phyloP scores from a whole-genome alignment of 352 stramenopile species.

The Pythium guiyangense region DNA sequence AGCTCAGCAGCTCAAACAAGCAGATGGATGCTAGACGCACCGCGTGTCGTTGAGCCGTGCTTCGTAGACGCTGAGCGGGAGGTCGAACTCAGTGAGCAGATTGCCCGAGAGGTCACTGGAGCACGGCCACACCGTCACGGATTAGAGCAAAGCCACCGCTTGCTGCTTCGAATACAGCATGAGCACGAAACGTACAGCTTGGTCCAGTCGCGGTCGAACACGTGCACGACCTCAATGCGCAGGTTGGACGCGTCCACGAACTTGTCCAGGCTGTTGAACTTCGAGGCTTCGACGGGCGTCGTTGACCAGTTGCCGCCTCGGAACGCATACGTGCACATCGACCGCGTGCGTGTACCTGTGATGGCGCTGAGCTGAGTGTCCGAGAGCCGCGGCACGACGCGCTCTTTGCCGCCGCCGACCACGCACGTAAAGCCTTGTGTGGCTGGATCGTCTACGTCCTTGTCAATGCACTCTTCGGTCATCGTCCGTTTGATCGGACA shows the following conservation, averaged over 20 bases:
- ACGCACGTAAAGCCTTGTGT: slow-evolving; percentile 4
- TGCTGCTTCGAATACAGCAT: neutral
- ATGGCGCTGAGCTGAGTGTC: neutral
- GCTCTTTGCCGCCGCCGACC: slow-evolving; percentile 2
- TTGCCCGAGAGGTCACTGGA: slow-evolving; percentile 12
- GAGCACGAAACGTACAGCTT: slow-evolving; percentile 1
- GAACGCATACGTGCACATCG: slow-evolving; percentile 11
- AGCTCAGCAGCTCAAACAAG: neutral
- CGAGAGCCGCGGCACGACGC: neutral
- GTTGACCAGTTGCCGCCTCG: neutral
- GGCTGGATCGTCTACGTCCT: no score
- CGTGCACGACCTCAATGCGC: slow-evolving; percentile 4
- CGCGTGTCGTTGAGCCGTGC: neutral
- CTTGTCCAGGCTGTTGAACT: neutral
- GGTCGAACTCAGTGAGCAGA: slow-evolving; percentile 9
- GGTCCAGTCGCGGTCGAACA: slow-evolving; percentile 1
- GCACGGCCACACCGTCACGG: neutral
- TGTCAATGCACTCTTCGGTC: neutral
- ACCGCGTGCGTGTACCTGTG: no score
- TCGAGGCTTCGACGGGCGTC: neutral
- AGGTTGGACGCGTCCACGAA: slow-evolving; percentile 1
- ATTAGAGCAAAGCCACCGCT: neutral
- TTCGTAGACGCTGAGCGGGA: slow-evolving; percentile 2
- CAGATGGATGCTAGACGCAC: neutral
- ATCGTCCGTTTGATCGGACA: neutral